Base-by-base conservation (phyloP, 2,329 filamentous ascomycete species). In the Botrytis pseudocinerea region DNA sequence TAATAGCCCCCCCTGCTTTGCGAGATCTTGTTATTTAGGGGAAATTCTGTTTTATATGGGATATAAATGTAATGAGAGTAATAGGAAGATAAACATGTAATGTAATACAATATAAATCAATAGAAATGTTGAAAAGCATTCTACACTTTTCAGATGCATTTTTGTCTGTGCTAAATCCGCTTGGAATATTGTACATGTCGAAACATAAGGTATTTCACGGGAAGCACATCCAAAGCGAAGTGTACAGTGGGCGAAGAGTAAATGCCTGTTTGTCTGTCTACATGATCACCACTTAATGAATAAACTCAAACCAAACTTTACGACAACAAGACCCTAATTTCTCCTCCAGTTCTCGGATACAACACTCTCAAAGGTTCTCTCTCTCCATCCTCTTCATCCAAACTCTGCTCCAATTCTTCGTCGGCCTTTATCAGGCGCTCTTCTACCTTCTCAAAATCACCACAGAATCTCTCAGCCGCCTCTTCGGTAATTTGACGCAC, bases 401-500 rank as follows among this genome's bases (percentile, higher is more conserved):
- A 42, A 10, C 48, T 69, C 28, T 69, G 48, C n/a, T 78, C 77
- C 59, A 74, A 70, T 32, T 85, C 71, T 75, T 90, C 87, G 81
- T 92, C 90, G 7, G 87, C 86, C 51, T 85, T 85, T 38, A 88
- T 82, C 42, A 93, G 84, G 80, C 87, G 87, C 61, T 84, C 85
- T 81, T 93, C 91, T 14, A 93, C 84, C 75, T 87, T 85, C 78
- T 91, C 93, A 82, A 98, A 99, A 78, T 96, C 93, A 46, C 88
- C 86, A 77, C 94, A 97, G 83, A 99, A 99, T 70, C 85, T 87
- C 77, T 93, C 91, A 0, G 94, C 93, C 0, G 95, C 95, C 76
- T 92, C 89, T 78, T 97, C 93, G 0, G 93, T 96, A 66, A 97
- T 88, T 64, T 90, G 86, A 65, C 93, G 89, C 22, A 92, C 91